phyloP scores from a whole-genome alignment of 106 monocot genomes.

The Apostasia shenzhenica region DNA sequence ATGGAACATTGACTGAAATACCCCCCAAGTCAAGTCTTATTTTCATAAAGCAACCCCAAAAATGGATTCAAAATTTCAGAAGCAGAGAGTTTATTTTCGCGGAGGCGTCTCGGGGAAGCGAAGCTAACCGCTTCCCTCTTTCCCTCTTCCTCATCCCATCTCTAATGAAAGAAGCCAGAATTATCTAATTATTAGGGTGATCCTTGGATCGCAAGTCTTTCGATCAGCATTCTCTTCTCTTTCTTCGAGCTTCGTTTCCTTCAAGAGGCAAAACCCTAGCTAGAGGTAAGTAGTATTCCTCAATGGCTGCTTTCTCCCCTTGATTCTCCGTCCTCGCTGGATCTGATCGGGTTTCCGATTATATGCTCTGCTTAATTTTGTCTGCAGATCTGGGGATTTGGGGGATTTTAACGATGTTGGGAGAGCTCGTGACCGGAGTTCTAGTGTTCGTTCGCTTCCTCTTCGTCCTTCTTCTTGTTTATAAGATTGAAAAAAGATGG shows the following conservation, averaged over 20 bases:
- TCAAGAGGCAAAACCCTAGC: not conserved
- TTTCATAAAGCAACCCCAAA: no score
- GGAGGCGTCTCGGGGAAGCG: no score
- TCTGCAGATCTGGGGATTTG: not conserved
- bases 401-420: conserved; percentile 17
- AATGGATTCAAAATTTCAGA: no score
- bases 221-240: not conserved
- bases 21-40: no score
- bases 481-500: not conserved
- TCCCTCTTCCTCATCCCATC: no score
- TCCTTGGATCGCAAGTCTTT: conserved; percentile 6
- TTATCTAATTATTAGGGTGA: not conserved
- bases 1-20: no score
- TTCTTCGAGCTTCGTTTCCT: not conserved
- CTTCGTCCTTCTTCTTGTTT: not conserved
- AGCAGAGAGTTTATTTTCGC: no score
- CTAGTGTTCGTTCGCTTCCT: conserved; percentile 13
- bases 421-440: conserved; percentile 24
- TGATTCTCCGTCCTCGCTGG: not conserved
- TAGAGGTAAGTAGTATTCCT: conserved; percentile 1
- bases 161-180: no score
- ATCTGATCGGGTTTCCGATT: not conserved
- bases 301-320: not conserved
- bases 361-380: not conserved
- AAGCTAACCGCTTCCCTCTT: no score